These are phyloP conservation scores for Penstemon newberryi DNA, from an alignment of 257 asterid species.

Conservation along the genomic window DNA sequence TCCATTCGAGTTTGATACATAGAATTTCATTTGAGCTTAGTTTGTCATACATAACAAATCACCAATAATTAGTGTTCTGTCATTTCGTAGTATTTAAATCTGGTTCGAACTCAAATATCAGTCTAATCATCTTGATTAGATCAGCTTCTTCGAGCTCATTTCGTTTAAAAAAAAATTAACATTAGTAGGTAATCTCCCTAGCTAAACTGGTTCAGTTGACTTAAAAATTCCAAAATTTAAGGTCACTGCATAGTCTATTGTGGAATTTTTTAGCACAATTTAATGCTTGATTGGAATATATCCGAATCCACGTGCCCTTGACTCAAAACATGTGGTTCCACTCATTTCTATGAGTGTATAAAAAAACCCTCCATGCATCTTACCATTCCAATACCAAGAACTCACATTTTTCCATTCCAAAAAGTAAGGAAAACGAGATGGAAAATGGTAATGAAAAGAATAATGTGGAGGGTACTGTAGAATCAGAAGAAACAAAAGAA, in stretches of 20 bases:
- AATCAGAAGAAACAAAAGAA: neutral
- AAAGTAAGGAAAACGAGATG: slow-evolving; percentile 2
- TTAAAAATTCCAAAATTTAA: slow-evolving; percentile 8
- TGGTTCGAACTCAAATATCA: too few relatives aligned
- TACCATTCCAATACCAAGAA: neutral
- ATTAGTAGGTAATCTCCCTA: neutral
- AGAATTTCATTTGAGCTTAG: too few relatives aligned
- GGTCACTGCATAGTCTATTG: neutral
- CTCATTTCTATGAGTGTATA: neutral
- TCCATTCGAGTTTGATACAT: too few relatives aligned
- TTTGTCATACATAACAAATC: too few relatives aligned
- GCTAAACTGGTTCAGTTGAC: slow-evolving; percentile 3
- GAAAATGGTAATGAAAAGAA: slow-evolving; percentile 15
- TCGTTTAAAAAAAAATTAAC: too few relatives aligned
- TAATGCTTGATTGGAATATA: neutral
- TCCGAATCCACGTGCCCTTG: slow-evolving; percentile 17
- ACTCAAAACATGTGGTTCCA: slow-evolving; percentile 26
- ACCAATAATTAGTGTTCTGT: too few relatives aligned
- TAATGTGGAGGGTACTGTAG: too few relatives aligned
- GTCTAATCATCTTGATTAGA: too few relatives aligned
- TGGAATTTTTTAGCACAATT: too few relatives aligned
- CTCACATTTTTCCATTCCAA: neutral
- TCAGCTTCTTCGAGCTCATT: too few relatives aligned
- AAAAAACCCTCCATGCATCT: neutral
- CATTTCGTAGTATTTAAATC: too few relatives aligned